A percentile compares a stretch with the other conserved stretches of the same genome.
Evolutionary conservation across 805 yeast species (phyloP).

Genomic region (Metschnikowia borealis): DNA sequence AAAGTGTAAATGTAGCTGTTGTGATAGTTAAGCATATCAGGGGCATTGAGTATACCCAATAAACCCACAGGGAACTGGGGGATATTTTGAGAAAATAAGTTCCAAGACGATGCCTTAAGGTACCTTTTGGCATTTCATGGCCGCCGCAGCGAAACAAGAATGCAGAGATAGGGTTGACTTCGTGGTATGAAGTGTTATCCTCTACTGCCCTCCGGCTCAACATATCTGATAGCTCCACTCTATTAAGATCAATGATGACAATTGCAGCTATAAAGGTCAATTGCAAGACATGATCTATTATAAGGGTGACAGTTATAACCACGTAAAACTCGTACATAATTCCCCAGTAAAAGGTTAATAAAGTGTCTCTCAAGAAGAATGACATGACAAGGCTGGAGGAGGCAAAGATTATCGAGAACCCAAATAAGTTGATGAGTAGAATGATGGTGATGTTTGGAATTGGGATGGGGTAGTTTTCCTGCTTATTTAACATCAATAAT

Average conservation of each 20-base stretch:
- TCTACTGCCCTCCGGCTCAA: conserved; percentile 18
- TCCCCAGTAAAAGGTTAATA: not conserved
- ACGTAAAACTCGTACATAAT: not conserved
- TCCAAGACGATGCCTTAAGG: conserved; percentile 29
- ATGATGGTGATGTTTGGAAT: conserved; percentile 25
- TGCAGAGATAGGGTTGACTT: conserved; percentile 26
- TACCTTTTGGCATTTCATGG: conserved; percentile 15
- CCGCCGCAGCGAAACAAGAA: conserved; percentile 18
- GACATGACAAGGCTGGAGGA: not conserved
- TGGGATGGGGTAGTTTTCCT: conserved; percentile 7
- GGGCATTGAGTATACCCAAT: conserved; percentile 13
- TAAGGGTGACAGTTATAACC: conserved; percentile 35
- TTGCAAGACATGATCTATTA: conserved; percentile 58
- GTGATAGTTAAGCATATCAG: conserved; percentile 15
- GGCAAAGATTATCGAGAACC: conserved; percentile 10
- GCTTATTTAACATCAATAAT: conserved; percentile 7
- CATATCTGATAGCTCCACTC: conserved; percentile 58
- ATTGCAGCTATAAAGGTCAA: conserved; percentile 63
- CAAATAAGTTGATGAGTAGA: conserved; percentile 18
- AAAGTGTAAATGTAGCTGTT: not conserved
- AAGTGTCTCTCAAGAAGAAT: not conserved
- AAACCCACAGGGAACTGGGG: conserved; percentile 8
- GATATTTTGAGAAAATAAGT: conserved; percentile 13
- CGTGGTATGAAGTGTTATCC: conserved; percentile 20
- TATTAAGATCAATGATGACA: conserved; percentile 60